A percentile compares a stretch with the other conserved stretches of the same genome.
phyloP scores from a whole-genome alignment of 106 monocot species.

The Phalaenopsis aphrodite region DNA sequence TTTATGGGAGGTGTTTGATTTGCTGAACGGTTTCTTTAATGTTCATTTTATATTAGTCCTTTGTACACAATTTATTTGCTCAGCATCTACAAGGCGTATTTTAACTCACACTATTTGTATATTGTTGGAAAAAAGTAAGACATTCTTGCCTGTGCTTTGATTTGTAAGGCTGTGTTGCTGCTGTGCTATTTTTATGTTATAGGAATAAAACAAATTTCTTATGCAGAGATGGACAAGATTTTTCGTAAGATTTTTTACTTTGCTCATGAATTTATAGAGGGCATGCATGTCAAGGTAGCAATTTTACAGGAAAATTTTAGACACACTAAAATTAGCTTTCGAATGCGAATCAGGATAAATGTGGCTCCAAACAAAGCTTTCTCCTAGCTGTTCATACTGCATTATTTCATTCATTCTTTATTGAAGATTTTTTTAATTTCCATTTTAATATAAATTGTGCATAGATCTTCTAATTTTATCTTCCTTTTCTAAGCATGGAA shows the following conservation, averaged over 20 bases:
- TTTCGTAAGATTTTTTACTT: background rate
- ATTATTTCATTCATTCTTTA: background rate
- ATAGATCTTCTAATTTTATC: background rate
- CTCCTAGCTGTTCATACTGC: no score
- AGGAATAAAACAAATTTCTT: background rate
- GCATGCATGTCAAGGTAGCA: background rate
- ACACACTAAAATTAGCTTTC: background rate
- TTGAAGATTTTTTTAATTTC: background rate
- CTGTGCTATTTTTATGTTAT: background rate
- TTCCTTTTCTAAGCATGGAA: background rate
- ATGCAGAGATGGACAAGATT: background rate
- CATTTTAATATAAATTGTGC: background rate
- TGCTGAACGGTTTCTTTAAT: background rate
- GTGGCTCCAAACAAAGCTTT: background rate
- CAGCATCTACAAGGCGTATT: background rate
- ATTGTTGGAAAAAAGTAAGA: background rate
- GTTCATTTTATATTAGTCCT: background rate
- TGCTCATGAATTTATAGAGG: background rate
- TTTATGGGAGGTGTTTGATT: background rate
- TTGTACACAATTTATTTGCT: background rate
- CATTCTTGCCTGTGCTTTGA: background rate
- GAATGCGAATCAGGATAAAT: background rate
- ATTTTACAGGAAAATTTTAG: background rate
- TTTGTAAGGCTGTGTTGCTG: background rate
- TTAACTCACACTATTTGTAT: background rate